A percentile compares a stretch with the other conserved stretches of the same genome.
phyloP scores from a whole-genome alignment of 768 basidiomycete genomes.

The Cubamyces lactineus region DNA sequence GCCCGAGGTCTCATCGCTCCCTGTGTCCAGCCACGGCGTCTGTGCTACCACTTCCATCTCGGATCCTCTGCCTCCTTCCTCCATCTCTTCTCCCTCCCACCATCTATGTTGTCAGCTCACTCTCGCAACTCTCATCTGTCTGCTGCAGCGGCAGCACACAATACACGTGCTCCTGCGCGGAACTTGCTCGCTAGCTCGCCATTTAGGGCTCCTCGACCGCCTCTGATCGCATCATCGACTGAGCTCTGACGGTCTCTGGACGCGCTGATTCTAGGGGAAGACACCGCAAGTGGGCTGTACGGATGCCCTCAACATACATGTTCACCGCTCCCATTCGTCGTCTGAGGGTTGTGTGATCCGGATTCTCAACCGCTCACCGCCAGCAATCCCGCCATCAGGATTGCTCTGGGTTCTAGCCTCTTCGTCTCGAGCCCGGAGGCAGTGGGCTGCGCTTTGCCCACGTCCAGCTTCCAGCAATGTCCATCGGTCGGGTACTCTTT shows the following conservation, averaged over 20 bases:
- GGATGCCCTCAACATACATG: background rate
- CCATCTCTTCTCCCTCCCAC: background rate
- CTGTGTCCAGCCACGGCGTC: constrained; percentile 3
- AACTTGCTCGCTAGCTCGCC: too few relatives aligned
- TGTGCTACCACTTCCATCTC: background rate
- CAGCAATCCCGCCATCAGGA: constrained; percentile 11
- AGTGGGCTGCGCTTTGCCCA: constrained; percentile 8
- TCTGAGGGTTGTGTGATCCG: background rate
- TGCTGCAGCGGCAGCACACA: background rate
- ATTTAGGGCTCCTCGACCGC: too few relatives aligned
- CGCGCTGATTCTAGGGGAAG: background rate
- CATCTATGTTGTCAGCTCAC: background rate
- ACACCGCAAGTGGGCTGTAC: constrained; percentile 8
- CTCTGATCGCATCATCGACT: too few relatives aligned
- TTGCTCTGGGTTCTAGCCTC: constrained; percentile 1
- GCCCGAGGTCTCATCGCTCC: constrained; percentile 9
- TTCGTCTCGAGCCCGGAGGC: constrained; percentile 6
- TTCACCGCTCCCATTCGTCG: background rate
- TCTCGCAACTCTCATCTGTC: background rate
- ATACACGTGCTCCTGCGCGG: too few relatives aligned
- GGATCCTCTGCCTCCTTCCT: background rate
- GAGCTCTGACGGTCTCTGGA: background rate
- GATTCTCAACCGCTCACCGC: background rate
- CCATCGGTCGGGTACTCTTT: background rate
- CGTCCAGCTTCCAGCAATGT: background rate